A percentile compares a stretch with the other conserved stretches of the same genome.
phyloP scores from a whole-genome alignment of 2,329 filamentous ascomycete genomes.

The Venturia carpophila region DNA sequence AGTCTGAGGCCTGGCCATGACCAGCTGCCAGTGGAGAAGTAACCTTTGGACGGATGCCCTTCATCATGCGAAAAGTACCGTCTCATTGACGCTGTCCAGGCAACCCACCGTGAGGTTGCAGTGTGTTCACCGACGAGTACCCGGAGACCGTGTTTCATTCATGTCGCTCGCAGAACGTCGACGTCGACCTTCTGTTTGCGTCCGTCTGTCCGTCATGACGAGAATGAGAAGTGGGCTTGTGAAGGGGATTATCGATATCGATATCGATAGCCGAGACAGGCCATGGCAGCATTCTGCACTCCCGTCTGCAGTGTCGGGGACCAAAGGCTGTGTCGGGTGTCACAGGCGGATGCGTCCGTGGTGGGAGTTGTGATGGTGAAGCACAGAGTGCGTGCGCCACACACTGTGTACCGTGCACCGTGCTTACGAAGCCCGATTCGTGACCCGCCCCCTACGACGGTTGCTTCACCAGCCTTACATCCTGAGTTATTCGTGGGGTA shows the following conservation, averaged over 20 bases:
- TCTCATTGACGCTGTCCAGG: neutral
- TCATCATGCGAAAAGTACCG: neutral
- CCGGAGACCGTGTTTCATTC: constrained; percentile 1
- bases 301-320: neutral
- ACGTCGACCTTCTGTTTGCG: neutral
- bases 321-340: neutral
- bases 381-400: neutral
- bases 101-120: neutral
- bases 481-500: neutral
- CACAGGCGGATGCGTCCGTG: neutral
- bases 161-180: neutral
- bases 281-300: neutral
- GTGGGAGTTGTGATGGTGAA: neutral
- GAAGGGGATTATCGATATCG: neutral
- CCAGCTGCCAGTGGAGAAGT: neutral
- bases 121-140: neutral
- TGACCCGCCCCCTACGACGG: neutral
- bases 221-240: neutral
- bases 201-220: neutral
- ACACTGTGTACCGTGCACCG: neutral
- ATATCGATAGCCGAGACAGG: neutral
- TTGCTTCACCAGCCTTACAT: neutral
- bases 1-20: neutral
- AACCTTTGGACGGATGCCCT: neutral
- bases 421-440: neutral